Evolutionary conservation across 345 rosid species (phyloP).

Genomic region (Excoecaria cochinchinensis): DNA sequence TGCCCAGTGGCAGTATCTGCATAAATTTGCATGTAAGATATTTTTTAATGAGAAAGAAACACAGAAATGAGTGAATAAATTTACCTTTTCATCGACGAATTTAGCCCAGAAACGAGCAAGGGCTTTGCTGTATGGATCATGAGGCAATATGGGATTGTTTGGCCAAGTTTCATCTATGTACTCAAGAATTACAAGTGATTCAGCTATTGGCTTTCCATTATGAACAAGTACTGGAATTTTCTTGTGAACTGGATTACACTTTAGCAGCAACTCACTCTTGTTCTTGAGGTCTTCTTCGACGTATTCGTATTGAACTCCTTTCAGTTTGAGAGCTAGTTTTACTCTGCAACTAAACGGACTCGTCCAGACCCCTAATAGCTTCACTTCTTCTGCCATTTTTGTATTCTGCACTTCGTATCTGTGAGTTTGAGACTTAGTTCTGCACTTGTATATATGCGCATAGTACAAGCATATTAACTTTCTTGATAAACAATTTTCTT

Average conservation of each 20-base stretch:
- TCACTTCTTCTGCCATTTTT: constrained; percentile 13
- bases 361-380: background rate
- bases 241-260: background rate
- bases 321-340: background rate
- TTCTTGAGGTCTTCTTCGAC: background rate
- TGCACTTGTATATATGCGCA: too few species aligned
- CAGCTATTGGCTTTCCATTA: constrained; percentile 4
- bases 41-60: background rate
- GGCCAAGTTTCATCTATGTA: constrained; percentile 8
- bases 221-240: constrained; percentile 1
- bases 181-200: constrained; percentile 5
- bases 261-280: constrained; percentile 8
- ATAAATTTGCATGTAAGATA: too few species aligned
- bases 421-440: background rate
- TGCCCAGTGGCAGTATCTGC: too few species aligned
- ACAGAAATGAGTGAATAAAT: background rate
- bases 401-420: background rate
- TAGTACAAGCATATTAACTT: background rate
- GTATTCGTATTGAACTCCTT: background rate
- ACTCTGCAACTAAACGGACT: constrained; percentile 1
- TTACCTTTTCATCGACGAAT: constrained; percentile 3
- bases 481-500: too few species aligned
- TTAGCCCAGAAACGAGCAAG: constrained; percentile 13
- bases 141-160: background rate
- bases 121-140: background rate